phyloP scores from a whole-genome alignment of 805 yeast species.

The Pichia paraexigua region DNA sequence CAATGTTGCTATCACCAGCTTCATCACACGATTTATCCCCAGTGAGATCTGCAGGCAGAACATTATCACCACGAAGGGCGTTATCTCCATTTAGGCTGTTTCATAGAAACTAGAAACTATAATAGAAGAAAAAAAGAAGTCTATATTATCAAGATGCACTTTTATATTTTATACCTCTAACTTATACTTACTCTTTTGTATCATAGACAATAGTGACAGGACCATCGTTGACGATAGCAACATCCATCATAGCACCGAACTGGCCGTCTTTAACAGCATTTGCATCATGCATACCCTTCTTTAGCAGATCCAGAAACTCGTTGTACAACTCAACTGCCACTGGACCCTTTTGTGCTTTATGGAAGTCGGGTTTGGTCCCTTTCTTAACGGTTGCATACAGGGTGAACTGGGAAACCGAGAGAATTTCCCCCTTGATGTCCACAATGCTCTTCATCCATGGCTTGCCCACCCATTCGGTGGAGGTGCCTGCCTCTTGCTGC shows the following conservation, averaged over 20 bases:
- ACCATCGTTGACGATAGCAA: conserved; percentile 80
- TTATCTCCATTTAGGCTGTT: conserved; percentile 26
- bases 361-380: conserved; percentile 94
- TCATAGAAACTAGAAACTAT: conserved; percentile 2
- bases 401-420: conserved; percentile 91
- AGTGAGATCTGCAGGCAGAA: conserved; percentile 12
- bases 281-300: conserved; percentile 42
- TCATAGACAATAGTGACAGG: conserved; percentile 86
- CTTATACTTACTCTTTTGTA: conserved; percentile 35
- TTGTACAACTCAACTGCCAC: conserved; percentile 44
- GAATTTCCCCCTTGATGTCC: conserved; percentile 62
- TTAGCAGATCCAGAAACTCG: conserved; percentile 40
- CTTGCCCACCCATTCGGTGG: conserved; percentile 48
- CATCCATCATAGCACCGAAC: conserved; percentile 98
- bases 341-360: conserved; percentile 78
- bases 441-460: conserved; percentile 71
- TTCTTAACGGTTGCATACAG: conserved; percentile 77
- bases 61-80: conserved; percentile 23
- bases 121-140: no score
- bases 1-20: not conserved
- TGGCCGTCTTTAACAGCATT: conserved; percentile 76
- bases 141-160: no score
- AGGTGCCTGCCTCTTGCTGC: conserved; percentile 27
- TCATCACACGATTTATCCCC: not conserved
- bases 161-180: no score